A percentile compares a stretch with the other conserved stretches of the same genome.
phyloP scores from a whole-genome alignment of 1,284 basidiomycete genomes.

The Phlebopus sp. region DNA sequence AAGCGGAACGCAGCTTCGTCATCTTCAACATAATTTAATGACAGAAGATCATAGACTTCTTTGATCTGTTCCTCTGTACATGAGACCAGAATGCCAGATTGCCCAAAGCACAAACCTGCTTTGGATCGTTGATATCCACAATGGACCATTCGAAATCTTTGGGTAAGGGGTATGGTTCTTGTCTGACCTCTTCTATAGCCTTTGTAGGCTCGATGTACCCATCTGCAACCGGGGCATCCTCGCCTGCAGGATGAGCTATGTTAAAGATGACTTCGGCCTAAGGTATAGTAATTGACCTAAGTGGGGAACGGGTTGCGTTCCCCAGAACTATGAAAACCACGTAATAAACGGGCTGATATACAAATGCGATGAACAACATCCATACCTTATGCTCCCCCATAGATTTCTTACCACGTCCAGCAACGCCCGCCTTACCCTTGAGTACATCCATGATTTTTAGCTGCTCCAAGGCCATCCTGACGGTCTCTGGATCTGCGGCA shows the following conservation, averaged over 20 bases:
- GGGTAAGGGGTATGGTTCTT: constrained; percentile 86
- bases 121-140: constrained; percentile 77
- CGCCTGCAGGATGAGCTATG: constrained; percentile 43
- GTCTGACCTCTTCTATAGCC: constrained; percentile 75
- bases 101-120: constrained; percentile 48
- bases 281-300: constrained; percentile 44
- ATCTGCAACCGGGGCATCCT: constrained; percentile 66
- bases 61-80: constrained; percentile 54
- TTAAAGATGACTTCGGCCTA: constrained; percentile 3
- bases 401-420: constrained; percentile 73
- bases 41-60: constrained; percentile 92
- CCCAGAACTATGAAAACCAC: constrained; percentile 74
- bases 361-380: constrained; percentile 1
- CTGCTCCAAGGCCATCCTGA: constrained; percentile 61
- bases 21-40: constrained; percentile 96
- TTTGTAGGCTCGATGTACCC: constrained; percentile 89
- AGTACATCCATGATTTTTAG: constrained; percentile 73
- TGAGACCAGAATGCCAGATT: constrained; percentile 3
- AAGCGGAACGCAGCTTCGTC: constrained; percentile 95
- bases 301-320: constrained; percentile 93
- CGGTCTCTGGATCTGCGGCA: constrained; percentile 54
- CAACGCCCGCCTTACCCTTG: constrained; percentile 66
- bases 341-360: constrained; percentile 7
- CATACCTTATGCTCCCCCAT: constrained; percentile 83
- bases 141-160: constrained; percentile 93